These are phyloP conservation scores for Tanozyma kutaoensis DNA, from an alignment of 805 yeast species.

Conservation along the genomic window DNA sequence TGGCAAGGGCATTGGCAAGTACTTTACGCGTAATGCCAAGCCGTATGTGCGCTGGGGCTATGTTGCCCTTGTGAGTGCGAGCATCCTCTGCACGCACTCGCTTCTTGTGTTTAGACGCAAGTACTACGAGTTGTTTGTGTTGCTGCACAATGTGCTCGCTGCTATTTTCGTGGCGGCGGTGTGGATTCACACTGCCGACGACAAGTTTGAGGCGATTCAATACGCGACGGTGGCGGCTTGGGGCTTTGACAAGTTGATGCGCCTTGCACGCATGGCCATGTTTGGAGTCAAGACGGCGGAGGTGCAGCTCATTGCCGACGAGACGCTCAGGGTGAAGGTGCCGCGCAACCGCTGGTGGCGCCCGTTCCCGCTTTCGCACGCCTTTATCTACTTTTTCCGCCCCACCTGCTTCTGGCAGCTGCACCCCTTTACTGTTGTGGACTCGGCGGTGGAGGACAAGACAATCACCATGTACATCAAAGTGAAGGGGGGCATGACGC, in stretches of 20 bases:
- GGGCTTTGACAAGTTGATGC: conserved; percentile 24
- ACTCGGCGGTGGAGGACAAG: conserved; percentile 23
- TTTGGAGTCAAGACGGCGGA: conserved; percentile 27
- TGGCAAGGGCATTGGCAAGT: conserved; percentile 18
- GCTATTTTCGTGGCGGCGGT: conserved; percentile 36
- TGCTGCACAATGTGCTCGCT: conserved; percentile 28
- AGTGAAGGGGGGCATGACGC: conserved; percentile 48
- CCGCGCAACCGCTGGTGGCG: conserved; percentile 36
- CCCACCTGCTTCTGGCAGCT: conserved; percentile 50
- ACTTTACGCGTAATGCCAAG: conserved; percentile 13
- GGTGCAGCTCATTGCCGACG: conserved; percentile 26
- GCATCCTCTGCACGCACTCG: conserved; percentile 34
- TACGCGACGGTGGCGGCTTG: conserved; percentile 24
- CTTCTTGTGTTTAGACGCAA: conserved; percentile 35
- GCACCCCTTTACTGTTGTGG: conserved; percentile 57
- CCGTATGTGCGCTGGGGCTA: conserved; percentile 21
- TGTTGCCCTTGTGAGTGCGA: conserved; percentile 19
- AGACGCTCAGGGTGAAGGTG: conserved; percentile 33
- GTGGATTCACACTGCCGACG: conserved; percentile 46
- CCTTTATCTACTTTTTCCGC: conserved; percentile 43
- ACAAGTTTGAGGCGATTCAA: conserved; percentile 19
- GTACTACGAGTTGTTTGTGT: conserved; percentile 43
- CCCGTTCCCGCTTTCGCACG: conserved; percentile 41
- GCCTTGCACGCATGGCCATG: conserved; percentile 16
- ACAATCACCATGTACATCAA: conserved; percentile 32